Base-by-base conservation (phyloP, 2,329 filamentous ascomycete species). In the Orbilia quercus region DNA sequence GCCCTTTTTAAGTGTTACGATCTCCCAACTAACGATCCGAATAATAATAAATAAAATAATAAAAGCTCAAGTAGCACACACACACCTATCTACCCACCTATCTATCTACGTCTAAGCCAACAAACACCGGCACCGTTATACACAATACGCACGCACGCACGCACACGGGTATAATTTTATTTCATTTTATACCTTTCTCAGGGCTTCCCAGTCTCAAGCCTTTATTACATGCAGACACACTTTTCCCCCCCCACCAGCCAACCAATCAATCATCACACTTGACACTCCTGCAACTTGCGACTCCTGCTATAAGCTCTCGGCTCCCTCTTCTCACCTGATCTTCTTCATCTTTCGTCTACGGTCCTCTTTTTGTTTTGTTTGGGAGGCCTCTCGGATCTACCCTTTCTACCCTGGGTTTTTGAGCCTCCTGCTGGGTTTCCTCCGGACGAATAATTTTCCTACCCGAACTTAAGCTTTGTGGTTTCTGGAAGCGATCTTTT, bases 401-500 rank as follows among this genome's bases (percentile, higher is more conserved):
- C 25, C 18, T 54, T 23, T 54, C 22, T 23, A 54, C 16, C 34
- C 50, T 40, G 16, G 50, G 31, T n/a, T 3, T 23, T 38, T 38
- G 34, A 38, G 34, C 50, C 50, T 40, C 48, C 50, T 51, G n/a
- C 25, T 34, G 16, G 31, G 31, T 54, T 54, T 55, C 34, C 55
- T 23, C 42, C 51, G 62, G 62, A 51, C 62, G 51, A 66, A 66
- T 66, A 50, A 50, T 57, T 66, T 58, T 66, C 51, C 62, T 50
- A 64, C 16, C 66, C 66, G 58, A 71, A 42, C 31, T 71, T 71
- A 71, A 71, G 66, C 66, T 71, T 71, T 70, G 57, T 40, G 65
- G 31, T 70, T n/a, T 71, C 66, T 58, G 66, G 66, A 71, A 71
- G 66, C 66, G 66, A 71, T 45, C 11, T 45, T 12, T 31, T 53